Percentiles rank a stretch among this genome's conserved stretches.
phyloP scores from a whole-genome alignment of 345 rosid species.

The sweet orange (Citrus sinensis) region DNA sequence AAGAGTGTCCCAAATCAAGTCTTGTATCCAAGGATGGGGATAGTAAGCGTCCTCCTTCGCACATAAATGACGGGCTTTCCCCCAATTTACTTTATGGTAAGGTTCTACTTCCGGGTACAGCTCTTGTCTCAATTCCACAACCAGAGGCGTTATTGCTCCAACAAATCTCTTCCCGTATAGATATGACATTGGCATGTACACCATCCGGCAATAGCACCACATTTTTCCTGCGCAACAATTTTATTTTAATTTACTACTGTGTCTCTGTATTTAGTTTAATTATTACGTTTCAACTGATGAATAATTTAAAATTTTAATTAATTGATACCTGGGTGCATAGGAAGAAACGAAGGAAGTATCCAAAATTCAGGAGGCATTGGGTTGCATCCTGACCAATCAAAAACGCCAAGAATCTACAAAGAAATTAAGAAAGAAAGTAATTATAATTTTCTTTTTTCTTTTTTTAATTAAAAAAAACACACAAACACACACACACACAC shows the following conservation, averaged over 20 bases:
- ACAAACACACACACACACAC: no score
- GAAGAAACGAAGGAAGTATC: slow-evolving; percentile 29
- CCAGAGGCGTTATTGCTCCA: slow-evolving; percentile 24
- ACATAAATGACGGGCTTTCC: slow-evolving; percentile 8
- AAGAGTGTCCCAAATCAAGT: slow-evolving; percentile 26
- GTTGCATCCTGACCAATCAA: slow-evolving; percentile 31
- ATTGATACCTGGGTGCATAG: slow-evolving; percentile 24
- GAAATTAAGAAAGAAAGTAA: not conserved
- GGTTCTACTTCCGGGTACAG: slow-evolving; percentile 14
- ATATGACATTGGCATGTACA: slow-evolving; percentile 28
- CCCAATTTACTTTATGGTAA: slow-evolving; percentile 14
- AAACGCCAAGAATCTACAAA: slow-evolving; percentile 27
- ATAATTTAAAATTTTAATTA: not conserved
- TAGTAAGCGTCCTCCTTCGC: slow-evolving; percentile 11
- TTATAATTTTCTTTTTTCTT: no score
- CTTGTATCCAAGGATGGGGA: slow-evolving; percentile 9
- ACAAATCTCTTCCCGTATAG: slow-evolving; percentile 21
- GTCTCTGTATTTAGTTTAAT: not conserved
- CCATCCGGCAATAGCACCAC: slow-evolving; percentile 29
- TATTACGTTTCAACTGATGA: not conserved
- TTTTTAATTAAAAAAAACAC: no score
- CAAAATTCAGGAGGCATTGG: slow-evolving; percentile 41
- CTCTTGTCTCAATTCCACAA: slow-evolving; percentile 26
- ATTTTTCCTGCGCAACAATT: slow-evolving; percentile 21
- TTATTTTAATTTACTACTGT: no score